phyloP scores from a whole-genome alignment of 2,329 filamentous ascomycete species.

The Pseudocercospora pini-densiflorae region DNA sequence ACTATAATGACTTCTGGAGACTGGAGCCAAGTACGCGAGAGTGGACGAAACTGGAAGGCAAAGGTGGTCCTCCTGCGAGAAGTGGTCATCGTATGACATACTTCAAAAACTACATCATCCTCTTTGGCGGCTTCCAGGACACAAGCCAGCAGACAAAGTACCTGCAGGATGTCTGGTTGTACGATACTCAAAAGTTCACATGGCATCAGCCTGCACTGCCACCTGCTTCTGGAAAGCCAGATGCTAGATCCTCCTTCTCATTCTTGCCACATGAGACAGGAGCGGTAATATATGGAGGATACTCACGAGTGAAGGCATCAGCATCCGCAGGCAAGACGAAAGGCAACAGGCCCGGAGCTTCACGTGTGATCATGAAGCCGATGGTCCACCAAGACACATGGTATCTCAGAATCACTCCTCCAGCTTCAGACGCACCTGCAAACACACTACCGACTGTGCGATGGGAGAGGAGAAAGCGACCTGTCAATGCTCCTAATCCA shows the following conservation, averaged over 20 bases:
- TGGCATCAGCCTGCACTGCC: slow-evolving; percentile 82
- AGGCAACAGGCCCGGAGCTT: slow-evolving; percentile 60
- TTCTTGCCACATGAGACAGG: slow-evolving; percentile 89
- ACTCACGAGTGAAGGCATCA: slow-evolving; percentile 81
- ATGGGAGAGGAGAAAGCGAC: slow-evolving; percentile 93
- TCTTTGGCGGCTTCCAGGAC: slow-evolving; percentile 97
- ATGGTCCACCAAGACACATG: slow-evolving; percentile 95
- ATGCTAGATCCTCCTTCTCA: slow-evolving; percentile 88
- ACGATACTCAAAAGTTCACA: slow-evolving; percentile 83
- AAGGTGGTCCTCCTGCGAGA: slow-evolving; percentile 79
- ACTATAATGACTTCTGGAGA: slow-evolving; percentile 98
- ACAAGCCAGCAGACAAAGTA: slow-evolving; percentile 96
- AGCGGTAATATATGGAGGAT: slow-evolving; percentile 89
- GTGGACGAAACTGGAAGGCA: slow-evolving; percentile 86
- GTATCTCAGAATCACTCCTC: slow-evolving; percentile 80
- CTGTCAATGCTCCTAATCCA: slow-evolving; percentile 84
- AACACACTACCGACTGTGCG: slow-evolving; percentile 73
- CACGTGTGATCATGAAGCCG: slow-evolving; percentile 78
- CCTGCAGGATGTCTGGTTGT: slow-evolving; percentile 90
- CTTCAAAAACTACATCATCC: slow-evolving; percentile 93
- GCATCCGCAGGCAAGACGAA: slow-evolving; percentile 64
- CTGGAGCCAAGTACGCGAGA: slow-evolving; percentile 83
- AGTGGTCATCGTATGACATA: slow-evolving; percentile 84
- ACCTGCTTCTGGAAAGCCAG: slow-evolving; percentile 76
- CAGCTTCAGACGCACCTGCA: slow-evolving; percentile 67